Conservation (phyloP, 495 filamentous ascomycete genomes). For the Penicillium coprophilum region DNA sequence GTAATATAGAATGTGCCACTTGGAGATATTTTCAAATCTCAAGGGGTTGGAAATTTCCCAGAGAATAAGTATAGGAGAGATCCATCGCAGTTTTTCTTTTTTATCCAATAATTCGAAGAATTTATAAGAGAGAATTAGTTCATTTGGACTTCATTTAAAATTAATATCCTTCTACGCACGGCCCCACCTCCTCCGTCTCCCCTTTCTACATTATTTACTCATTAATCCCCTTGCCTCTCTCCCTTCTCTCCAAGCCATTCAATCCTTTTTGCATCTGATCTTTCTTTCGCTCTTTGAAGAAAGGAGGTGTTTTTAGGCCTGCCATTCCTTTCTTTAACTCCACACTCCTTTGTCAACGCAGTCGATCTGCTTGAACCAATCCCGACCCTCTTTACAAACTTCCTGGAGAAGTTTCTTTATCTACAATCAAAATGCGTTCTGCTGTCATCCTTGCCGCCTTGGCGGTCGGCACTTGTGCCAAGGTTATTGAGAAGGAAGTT, state of each 20-base stretch:
- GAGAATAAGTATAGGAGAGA: conserved; percentile 21
- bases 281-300: conserved; percentile 37
- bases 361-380: conserved; percentile 40
- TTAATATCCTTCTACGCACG: conserved; percentile 21
- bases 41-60: conserved; percentile 23
- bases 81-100: not conserved
- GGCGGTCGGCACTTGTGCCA: conserved; percentile 60
- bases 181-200: conserved; percentile 22
- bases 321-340: conserved; percentile 42
- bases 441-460: conserved; percentile 61
- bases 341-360: conserved; percentile 31
- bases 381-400: conserved; percentile 24
- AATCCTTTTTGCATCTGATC: conserved; percentile 21
- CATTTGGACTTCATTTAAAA: conserved; percentile 4
- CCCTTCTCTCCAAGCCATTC: conserved; percentile 19
- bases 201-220: conserved; percentile 29
- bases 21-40: conserved; percentile 20
- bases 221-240: conserved; percentile 23
- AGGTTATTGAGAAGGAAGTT: conserved; percentile 56
- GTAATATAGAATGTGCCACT: conserved; percentile 28
- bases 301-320: conserved; percentile 37
- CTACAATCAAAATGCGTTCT: conserved; percentile 59
- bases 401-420: conserved; percentile 44
- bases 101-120: not conserved
- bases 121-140: not conserved